These are phyloP conservation scores for Rutstroemia sp. DNA, from an alignment of 2,329 filamentous ascomycete genomes.

Conservation along the genomic window DNA sequence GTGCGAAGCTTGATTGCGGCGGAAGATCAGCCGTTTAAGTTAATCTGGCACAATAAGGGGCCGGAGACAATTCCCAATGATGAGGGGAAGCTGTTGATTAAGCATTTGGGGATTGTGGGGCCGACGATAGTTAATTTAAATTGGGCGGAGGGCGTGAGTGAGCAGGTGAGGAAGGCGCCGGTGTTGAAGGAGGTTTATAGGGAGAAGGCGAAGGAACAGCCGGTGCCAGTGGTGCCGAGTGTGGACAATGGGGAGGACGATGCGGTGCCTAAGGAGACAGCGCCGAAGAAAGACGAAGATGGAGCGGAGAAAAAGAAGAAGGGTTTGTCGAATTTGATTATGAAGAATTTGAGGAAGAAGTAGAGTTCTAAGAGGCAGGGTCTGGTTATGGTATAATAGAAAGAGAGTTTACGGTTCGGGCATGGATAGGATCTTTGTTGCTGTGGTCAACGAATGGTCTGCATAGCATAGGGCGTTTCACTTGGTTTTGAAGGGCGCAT, in stretches of 20 bases:
- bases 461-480: background rate
- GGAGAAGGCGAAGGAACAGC: slow-evolving; percentile 48
- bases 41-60: slow-evolving; percentile 40
- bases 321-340: slow-evolving; percentile 7
- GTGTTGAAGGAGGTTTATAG: slow-evolving; percentile 35
- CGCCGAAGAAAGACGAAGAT: slow-evolving; percentile 24
- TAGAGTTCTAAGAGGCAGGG: background rate
- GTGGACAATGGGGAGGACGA: slow-evolving; percentile 35
- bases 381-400: background rate
- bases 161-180: slow-evolving; percentile 42
- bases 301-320: slow-evolving; percentile 5
- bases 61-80: slow-evolving; percentile 35
- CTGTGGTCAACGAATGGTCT: background rate
- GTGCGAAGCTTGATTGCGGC: slow-evolving; percentile 65
- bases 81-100: slow-evolving; percentile 54
- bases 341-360: slow-evolving; percentile 7
- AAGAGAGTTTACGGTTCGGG: background rate
- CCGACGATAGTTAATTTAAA: slow-evolving; percentile 68
- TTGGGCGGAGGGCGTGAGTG: slow-evolving; percentile 61
- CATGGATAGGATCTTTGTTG: background rate
- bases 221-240: slow-evolving; percentile 32
- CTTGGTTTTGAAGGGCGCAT: background rate
- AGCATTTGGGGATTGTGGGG: slow-evolving; percentile 61
- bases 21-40: slow-evolving; percentile 58
- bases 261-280: background rate